Conservation (phyloP, 441 rosid species). For the Gossypium davidsonii region DNA sequence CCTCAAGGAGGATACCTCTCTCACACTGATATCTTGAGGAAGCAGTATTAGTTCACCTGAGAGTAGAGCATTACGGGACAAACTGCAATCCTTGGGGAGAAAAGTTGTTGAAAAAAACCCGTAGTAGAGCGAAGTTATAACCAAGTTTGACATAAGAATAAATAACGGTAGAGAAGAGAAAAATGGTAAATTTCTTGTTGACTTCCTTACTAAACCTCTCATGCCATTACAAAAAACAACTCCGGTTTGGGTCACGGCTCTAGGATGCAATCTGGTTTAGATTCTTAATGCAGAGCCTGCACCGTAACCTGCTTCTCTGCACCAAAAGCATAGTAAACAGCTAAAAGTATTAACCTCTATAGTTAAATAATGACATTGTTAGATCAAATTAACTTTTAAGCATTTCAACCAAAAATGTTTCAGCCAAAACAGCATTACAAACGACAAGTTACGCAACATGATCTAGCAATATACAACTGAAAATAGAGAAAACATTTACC, state of each 20-base stretch:
- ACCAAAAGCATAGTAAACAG: slow-evolving; percentile 53
- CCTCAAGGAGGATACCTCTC: slow-evolving; percentile 50
- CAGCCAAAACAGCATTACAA: slow-evolving; percentile 14
- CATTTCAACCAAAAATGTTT: slow-evolving; percentile 15
- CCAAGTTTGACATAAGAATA: slow-evolving; percentile 10
- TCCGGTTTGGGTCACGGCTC: slow-evolving; percentile 38
- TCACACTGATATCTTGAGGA: slow-evolving; percentile 36
- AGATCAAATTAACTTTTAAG: slow-evolving; percentile 10
- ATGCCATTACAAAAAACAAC: slow-evolving; percentile 49
- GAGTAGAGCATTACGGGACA: slow-evolving; percentile 30
- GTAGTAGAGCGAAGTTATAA: slow-evolving; percentile 23
- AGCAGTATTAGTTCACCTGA: slow-evolving; percentile 33
- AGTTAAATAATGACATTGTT: slow-evolving; percentile 13
- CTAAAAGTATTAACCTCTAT: slow-evolving; percentile 37
- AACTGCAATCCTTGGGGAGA: slow-evolving; percentile 37
- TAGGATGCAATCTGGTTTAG: slow-evolving; percentile 48
- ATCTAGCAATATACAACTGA: neutral
- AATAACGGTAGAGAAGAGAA: slow-evolving; percentile 18
- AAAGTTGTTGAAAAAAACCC: slow-evolving; percentile 24
- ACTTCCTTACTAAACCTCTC: slow-evolving; percentile 41
- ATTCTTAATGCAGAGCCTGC: slow-evolving; percentile 55
- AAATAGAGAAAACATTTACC: neutral
- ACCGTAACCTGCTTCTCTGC: slow-evolving; percentile 57
- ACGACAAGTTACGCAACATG: neutral
- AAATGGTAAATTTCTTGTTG: slow-evolving; percentile 7